These are phyloP conservation scores for Scutellaria barbata DNA, from an alignment of 257 asterid genomes.

Conservation along the genomic window DNA sequence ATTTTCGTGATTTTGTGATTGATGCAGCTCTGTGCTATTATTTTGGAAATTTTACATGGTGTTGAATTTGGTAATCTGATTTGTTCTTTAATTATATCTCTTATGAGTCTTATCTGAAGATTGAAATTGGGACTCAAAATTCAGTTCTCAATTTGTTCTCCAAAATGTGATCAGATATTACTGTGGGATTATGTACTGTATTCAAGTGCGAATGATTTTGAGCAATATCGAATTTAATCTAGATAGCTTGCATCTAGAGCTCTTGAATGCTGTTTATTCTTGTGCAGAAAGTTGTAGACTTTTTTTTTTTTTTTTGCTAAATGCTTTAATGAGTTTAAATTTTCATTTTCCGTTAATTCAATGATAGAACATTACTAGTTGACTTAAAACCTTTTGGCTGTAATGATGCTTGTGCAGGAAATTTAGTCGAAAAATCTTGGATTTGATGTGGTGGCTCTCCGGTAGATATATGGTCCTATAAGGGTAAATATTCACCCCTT, in stretches of 20 bases:
- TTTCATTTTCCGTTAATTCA: neutral
- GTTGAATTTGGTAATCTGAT: constrained; percentile 27
- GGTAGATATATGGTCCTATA: constrained; percentile 47
- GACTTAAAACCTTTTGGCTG: constrained; percentile 17
- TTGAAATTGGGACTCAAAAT: constrained; percentile 13
- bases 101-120: constrained; percentile 22
- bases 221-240: neutral
- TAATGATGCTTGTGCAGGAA: constrained; percentile 38
- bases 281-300: neutral
- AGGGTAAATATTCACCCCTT: constrained; percentile 49
- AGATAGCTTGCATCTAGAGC: constrained; percentile 13
- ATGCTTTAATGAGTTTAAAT: neutral
- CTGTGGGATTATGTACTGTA: neutral
- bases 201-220: neutral
- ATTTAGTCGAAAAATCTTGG: constrained; percentile 22
- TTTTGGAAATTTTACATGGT: constrained; percentile 31
- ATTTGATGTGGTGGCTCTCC: constrained; percentile 49
- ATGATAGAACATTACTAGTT: constrained; percentile 9
- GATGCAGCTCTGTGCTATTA: constrained; percentile 31
- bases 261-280: neutral
- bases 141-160: neutral
- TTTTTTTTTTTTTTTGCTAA: neutral
- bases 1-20: constrained; percentile 17
- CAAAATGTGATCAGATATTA: constrained; percentile 5
- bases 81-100: constrained; percentile 28